Base-by-base conservation (phyloP, 805 yeast species). In the Wickerhamiella nectarea region DNA sequence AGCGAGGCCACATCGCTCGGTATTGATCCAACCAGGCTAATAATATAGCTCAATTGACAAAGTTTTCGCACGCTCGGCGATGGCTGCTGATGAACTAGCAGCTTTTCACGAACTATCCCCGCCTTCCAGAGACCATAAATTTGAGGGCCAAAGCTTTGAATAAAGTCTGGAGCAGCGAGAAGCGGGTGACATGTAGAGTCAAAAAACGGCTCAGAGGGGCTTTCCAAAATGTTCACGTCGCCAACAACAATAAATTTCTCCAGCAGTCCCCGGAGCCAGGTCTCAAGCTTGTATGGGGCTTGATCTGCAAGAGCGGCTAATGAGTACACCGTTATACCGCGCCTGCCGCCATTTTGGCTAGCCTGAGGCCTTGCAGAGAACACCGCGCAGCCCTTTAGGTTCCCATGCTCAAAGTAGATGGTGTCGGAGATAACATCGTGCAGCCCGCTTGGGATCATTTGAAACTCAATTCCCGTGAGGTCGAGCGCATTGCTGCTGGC, bases 381-480 rank as follows among this genome's bases (percentile, higher is more conserved):
- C 8, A 46, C 50, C 1, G 58, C 53, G 15, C 48, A 41, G 34
- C 58, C 58, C 14, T 40, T 38, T 33, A 36, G 45, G n/a, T 34
- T 24, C 7, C 53, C 55, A 11, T 42, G 40, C 28, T 41, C 69
- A 58, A 78, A 78, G 42, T 72, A 70, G 1, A 78, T 65, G 1
- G 72, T 70, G 53, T 79, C 86, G 11, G 52, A 45, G 17, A 58
- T 56, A 2, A 65, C 64, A 11, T 71, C 66, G 53, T 79, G 86
- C 2, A 77, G 62, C 1, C 87, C 85, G 0, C 83, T 75, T 0
- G 86, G 86, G 36, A 79, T 59, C n/a, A 77, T 65, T 50, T 75
- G 72, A 59, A 69, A 78, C 57, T 79, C 86, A 3, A 78, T 54
- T 10, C 70, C 69, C 24, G 65, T 58, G 20, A 74, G 52, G 0